phyloP scores from a whole-genome alignment of 176 grass and related monocot species.

The barley (Hordeum vulgare) region DNA sequence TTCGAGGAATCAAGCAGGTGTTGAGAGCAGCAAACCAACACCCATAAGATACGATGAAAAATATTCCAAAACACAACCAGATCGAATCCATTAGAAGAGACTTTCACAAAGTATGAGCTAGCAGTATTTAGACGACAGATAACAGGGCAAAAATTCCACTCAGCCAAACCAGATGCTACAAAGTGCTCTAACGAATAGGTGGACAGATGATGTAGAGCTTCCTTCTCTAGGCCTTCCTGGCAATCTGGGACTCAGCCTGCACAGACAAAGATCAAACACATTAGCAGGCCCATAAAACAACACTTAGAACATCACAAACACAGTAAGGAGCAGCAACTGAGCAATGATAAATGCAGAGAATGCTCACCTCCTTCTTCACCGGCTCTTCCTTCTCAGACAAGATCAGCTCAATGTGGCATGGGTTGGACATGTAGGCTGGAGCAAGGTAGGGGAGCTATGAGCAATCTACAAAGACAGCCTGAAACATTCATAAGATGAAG shows the following conservation, averaged over 20 bases:
- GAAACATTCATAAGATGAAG: background rate
- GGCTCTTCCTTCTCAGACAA: conserved; percentile 81
- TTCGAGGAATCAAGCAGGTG: background rate
- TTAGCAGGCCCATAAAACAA: background rate
- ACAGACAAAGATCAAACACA: background rate
- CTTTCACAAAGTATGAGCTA: conserved; percentile 17
- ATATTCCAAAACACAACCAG: background rate
- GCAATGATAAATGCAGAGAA: background rate
- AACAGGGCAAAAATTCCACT: conserved; percentile 27
- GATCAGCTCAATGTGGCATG: conserved; percentile 79
- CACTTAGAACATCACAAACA: background rate
- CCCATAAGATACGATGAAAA: background rate
- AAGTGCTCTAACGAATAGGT: conserved; percentile 8
- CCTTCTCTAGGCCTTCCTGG: conserved; percentile 54
- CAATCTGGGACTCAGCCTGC: conserved; percentile 71
- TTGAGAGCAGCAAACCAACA: background rate
- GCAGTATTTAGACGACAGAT: conserved; percentile 5
- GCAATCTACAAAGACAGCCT: background rate
- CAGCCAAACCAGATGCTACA: background rate
- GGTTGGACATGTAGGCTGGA: conserved; percentile 84
- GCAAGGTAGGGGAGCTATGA: background rate
- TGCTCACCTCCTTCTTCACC: conserved; percentile 65
- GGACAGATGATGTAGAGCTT: background rate
- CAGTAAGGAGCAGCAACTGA: background rate
- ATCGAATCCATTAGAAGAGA: background rate